phyloP scores from a whole-genome alignment of 345 rosid genomes.

The Citrus sp. region DNA sequence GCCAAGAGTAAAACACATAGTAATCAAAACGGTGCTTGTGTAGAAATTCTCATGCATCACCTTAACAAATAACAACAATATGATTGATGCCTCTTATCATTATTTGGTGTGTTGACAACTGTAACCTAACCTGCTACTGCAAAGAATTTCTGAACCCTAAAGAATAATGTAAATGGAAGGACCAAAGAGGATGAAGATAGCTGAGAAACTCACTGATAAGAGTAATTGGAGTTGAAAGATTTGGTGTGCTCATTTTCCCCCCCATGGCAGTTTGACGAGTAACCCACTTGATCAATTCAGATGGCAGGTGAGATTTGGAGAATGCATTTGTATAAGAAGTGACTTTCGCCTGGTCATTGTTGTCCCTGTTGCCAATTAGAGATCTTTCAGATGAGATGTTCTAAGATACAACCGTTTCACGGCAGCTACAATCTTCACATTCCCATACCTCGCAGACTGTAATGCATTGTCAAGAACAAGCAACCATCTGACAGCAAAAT shows the following conservation, averaged over 20 bases:
- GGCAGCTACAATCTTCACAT: slow-evolving; percentile 8
- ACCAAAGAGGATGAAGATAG: slow-evolving; percentile 8
- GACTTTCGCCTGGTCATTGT: slow-evolving; percentile 39
- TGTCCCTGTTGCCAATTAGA: slow-evolving; percentile 46
- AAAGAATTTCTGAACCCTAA: slow-evolving; percentile 4
- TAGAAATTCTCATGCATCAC: not conserved
- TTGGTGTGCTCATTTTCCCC: slow-evolving; percentile 30
- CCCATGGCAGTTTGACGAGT: slow-evolving; percentile 39
- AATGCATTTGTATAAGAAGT: slow-evolving; percentile 41
- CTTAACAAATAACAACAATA: not conserved
- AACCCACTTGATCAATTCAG: slow-evolving; percentile 56
- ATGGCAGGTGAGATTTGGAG: slow-evolving; percentile 41
- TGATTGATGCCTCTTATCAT: not conserved
- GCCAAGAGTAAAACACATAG: not conserved
- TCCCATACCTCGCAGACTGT: slow-evolving; percentile 42
- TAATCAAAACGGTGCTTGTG: not conserved
- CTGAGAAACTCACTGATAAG: slow-evolving; percentile 57
- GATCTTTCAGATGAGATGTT: slow-evolving; percentile 13
- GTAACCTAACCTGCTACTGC: not conserved
- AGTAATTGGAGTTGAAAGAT: slow-evolving; percentile 39
- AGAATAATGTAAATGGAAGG: slow-evolving; percentile 3
- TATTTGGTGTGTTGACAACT: not conserved
- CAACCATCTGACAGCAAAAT: slow-evolving; percentile 53
- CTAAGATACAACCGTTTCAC: slow-evolving; percentile 5
- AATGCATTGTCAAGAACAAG: slow-evolving; percentile 50